Evolutionary conservation across 768 basidiomycete species (phyloP).

Genomic region (Porpolomopsis calyptriformis): DNA sequence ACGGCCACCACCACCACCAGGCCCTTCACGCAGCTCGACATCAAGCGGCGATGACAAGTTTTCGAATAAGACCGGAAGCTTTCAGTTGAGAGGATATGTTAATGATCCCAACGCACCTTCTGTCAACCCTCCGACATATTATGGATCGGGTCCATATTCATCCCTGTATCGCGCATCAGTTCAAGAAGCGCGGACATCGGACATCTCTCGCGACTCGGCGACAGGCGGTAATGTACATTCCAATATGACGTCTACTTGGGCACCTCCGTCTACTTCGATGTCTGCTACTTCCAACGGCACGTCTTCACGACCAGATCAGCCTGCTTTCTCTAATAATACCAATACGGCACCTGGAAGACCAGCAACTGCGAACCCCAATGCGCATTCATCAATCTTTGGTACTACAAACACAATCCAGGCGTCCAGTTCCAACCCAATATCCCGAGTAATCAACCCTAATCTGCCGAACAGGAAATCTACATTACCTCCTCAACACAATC

Average conservation of each 20-base stretch:
- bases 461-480: too few species aligned
- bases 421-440: too few species aligned
- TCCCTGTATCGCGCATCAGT: constrained; percentile 27
- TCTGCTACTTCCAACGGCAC: not conserved
- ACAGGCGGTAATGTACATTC: not conserved
- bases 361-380: not conserved
- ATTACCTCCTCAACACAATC: too few species aligned
- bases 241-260: not conserved
- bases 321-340: not conserved
- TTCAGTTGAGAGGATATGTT: constrained; percentile 33
- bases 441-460: too few species aligned
- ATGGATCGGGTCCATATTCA: constrained; percentile 30
- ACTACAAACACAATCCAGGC: too few species aligned
- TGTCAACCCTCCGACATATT: constrained; percentile 23
- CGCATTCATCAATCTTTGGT: not conserved
- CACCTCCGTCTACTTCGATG: not conserved
- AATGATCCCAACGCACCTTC: constrained; percentile 3
- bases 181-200: not conserved
- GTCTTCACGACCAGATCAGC: not conserved
- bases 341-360: not conserved
- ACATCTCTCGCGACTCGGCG: not conserved
- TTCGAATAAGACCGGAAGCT: constrained; percentile 37
- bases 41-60: too few species aligned
- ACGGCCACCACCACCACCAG: not conserved
- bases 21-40: not conserved